These are phyloP conservation scores for Syzygium grande DNA, from an alignment of 345 rosid genomes.

Conservation along the genomic window DNA sequence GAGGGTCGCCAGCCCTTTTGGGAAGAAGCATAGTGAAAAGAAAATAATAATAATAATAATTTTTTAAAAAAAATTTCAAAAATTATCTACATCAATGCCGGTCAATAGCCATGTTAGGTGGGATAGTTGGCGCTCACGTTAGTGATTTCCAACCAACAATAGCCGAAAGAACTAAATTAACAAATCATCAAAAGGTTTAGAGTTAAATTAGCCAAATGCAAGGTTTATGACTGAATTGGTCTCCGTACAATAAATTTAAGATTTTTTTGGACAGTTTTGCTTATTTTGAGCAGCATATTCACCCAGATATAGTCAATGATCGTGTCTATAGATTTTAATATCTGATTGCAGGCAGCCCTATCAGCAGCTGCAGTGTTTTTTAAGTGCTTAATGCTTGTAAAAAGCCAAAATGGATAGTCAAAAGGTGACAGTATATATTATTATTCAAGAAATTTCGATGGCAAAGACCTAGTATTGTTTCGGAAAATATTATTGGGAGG, in stretches of 20 bases:
- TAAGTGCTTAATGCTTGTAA: background rate
- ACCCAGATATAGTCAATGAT: background rate
- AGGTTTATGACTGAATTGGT: no score
- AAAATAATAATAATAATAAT: no score
- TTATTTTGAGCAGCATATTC: background rate
- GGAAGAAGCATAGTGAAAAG: no score
- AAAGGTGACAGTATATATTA: background rate
- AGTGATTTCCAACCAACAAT: background rate
- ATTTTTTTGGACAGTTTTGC: fast-evolving
- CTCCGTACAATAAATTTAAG: no score
- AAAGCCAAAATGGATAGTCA: background rate
- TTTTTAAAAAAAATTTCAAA: no score
- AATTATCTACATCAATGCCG: no score
- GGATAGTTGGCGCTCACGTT: fast-evolving
- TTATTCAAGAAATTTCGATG: fast-evolving
- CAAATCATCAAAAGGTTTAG: fast-evolving
- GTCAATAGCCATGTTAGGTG: no score
- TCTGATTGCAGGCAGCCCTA: background rate
- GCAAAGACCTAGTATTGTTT: background rate
- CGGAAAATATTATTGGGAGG: background rate
- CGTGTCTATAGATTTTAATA: background rate
- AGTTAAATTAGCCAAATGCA: fast-evolving
- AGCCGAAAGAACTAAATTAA: fast-evolving
- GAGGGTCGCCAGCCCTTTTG: no score
- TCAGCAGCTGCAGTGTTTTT: background rate